Conservation (phyloP, 441 rosid genomes). For the Erysimum cheiri region DNA sequence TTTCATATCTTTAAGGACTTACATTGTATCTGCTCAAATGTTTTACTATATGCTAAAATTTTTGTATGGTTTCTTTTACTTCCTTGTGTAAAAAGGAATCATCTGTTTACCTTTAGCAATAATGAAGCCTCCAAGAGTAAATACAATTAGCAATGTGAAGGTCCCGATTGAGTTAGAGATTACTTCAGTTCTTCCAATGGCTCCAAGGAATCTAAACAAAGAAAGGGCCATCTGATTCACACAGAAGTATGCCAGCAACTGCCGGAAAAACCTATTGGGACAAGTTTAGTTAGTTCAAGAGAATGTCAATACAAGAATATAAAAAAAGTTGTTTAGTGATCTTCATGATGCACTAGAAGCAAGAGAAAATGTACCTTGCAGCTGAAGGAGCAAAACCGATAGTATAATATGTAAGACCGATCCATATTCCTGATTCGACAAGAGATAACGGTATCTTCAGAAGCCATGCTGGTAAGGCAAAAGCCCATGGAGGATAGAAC, state of each 20-base stretch:
- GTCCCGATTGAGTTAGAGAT: constrained; percentile 71
- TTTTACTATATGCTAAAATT: not conserved
- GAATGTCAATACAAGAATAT: not conserved
- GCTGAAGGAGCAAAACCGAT: constrained; percentile 79
- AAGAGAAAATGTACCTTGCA: constrained; percentile 48
- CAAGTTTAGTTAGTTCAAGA: constrained; percentile 25
- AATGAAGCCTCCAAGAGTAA: constrained; percentile 88
- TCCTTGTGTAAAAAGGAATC: not conserved
- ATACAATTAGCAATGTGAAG: constrained; percentile 69
- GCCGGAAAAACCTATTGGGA: constrained; percentile 72
- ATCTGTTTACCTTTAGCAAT: constrained; percentile 64
- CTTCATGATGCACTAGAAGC: not conserved
- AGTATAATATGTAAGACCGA: constrained; percentile 63
- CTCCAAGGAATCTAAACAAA: constrained; percentile 87
- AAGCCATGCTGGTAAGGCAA: constrained; percentile 63
- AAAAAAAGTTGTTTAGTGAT: not conserved
- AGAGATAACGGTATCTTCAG: constrained; percentile 68
- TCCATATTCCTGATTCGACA: constrained; percentile 72
- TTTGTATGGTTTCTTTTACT: not conserved
- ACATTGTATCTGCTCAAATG: not conserved
- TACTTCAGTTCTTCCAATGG: constrained; percentile 80
- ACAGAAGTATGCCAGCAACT: constrained; percentile 67
- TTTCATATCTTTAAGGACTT: not conserved
- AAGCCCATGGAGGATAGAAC: constrained; percentile 77
- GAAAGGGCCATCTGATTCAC: constrained; percentile 89